These are phyloP conservation scores for Mucuna pruriens DNA, from an alignment of 306 rosid species.

Conservation along the genomic window DNA sequence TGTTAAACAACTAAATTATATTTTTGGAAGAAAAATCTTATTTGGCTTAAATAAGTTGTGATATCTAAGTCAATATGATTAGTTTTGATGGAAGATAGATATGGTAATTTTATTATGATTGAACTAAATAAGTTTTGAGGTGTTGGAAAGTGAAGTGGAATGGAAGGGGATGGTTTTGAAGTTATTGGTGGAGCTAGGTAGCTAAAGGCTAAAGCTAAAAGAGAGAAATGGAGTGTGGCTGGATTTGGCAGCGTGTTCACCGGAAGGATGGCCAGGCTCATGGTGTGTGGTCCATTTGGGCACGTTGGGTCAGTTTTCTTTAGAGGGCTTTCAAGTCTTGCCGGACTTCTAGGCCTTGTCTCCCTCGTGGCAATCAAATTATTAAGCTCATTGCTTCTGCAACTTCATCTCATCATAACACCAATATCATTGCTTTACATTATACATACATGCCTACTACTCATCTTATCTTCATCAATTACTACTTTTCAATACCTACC, in stretches of 20 bases:
- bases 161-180: constrained; percentile 4
- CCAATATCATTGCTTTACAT: constrained; percentile 33
- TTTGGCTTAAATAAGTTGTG: too few relatives aligned
- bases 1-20: too few relatives aligned
- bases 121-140: too few relatives aligned
- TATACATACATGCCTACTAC: not conserved
- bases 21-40: too few relatives aligned
- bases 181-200: not conserved
- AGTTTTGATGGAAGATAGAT: too few relatives aligned
- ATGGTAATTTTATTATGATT: too few relatives aligned
- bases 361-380: constrained; percentile 44
- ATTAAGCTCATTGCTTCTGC: constrained; percentile 32
- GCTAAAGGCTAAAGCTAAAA: not conserved
- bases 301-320: constrained; percentile 33
- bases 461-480: not conserved
- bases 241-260: constrained; percentile 49
- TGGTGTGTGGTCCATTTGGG: constrained; percentile 48
- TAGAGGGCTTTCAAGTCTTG: constrained; percentile 29
- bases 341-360: constrained; percentile 41
- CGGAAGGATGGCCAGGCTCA: constrained; percentile 43
- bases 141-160: not conserved
- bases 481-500: not conserved
- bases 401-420: not conserved
- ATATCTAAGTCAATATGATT: too few relatives aligned
- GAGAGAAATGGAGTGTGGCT: constrained; percentile 30